Evolutionary conservation across 345 rosid species (phyloP).

Genomic region (Xanthoceras sorbifolium): DNA sequence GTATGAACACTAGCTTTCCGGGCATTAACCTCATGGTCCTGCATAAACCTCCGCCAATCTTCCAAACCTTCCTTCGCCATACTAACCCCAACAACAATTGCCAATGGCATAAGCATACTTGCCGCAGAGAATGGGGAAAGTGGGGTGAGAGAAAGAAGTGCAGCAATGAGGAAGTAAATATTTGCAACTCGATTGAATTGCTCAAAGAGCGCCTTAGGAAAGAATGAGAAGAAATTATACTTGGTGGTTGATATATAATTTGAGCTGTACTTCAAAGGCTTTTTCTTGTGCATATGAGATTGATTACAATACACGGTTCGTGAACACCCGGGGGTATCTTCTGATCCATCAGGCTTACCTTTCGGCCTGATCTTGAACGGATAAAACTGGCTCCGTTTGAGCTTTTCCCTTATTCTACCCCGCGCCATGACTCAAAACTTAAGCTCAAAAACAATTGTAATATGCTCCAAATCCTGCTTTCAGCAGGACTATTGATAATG

Average conservation of each 20-base stretch:
- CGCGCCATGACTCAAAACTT: slow-evolving; percentile 59
- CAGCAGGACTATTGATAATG: slow-evolving; percentile 1
- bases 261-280: slow-evolving; percentile 71
- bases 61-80: slow-evolving; percentile 95
- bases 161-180: slow-evolving; percentile 85
- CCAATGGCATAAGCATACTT: slow-evolving; percentile 93
- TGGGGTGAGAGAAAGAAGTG: slow-evolving; percentile 71
- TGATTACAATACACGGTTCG: slow-evolving; percentile 82
- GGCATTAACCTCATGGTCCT: slow-evolving; percentile 80
- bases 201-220: slow-evolving; percentile 89
- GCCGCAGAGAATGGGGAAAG: slow-evolving; percentile 80
- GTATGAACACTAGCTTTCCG: slow-evolving; percentile 63
- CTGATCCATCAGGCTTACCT: slow-evolving; percentile 42
- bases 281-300: slow-evolving; percentile 68
- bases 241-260: slow-evolving; percentile 88
- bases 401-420: slow-evolving; percentile 84
- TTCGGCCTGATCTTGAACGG: slow-evolving; percentile 82
- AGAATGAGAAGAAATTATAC: slow-evolving; percentile 69
- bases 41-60: slow-evolving; percentile 95
- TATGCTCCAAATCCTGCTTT: slow-evolving; percentile 26
- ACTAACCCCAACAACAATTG: slow-evolving; percentile 87
- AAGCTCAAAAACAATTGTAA: slow-evolving; percentile 16
- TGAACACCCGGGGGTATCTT: slow-evolving; percentile 60
- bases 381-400: slow-evolving; percentile 71
- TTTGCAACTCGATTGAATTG: slow-evolving; percentile 96